A percentile compares a stretch with the other conserved stretches of the same genome.
phyloP scores from a whole-genome alignment of 192 early-diverging fungal species.

The Lobosporangium transversale region DNA sequence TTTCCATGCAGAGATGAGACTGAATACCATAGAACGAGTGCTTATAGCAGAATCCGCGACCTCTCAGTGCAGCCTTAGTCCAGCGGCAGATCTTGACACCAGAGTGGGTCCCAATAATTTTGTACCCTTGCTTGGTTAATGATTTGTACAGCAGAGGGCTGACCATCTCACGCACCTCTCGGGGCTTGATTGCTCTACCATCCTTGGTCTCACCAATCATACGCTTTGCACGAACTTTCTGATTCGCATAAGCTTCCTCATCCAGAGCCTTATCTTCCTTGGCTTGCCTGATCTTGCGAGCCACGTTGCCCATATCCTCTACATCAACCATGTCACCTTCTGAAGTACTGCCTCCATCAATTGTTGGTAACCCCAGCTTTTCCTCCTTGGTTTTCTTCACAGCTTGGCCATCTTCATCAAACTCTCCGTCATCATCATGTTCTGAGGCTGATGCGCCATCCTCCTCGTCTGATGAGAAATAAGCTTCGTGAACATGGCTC shows the following conservation, averaged over 20 bases:
- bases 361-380: constrained; percentile 47
- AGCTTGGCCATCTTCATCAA: constrained; percentile 33
- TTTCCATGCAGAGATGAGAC: constrained; percentile 79
- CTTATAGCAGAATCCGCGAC: constrained; percentile 80
- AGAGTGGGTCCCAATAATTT: constrained; percentile 76
- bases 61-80: constrained; percentile 78
- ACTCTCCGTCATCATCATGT: constrained; percentile 57
- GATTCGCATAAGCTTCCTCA: constrained; percentile 58
- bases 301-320: constrained; percentile 77
- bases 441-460: constrained; percentile 66
- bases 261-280: constrained; percentile 62
- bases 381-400: constrained; percentile 48
- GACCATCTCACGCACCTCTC: constrained; percentile 72
- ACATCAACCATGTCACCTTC: constrained; percentile 74
- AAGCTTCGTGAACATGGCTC: constrained; percentile 56
- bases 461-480: constrained; percentile 57
- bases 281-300: constrained; percentile 66
- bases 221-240: constrained; percentile 58
- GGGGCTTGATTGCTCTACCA: constrained; percentile 35
- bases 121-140: constrained; percentile 79
- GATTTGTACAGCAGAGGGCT: constrained; percentile 73
- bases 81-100: constrained; percentile 84
- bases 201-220: constrained; percentile 49
- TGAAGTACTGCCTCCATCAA: constrained; percentile 55
- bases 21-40: constrained; percentile 83